A percentile compares a stretch with the other conserved stretches of the same genome.
Evolutionary conservation across 177 flowering plant genomes (phyloP).

Genomic region (Telopea speciosissima): DNA sequence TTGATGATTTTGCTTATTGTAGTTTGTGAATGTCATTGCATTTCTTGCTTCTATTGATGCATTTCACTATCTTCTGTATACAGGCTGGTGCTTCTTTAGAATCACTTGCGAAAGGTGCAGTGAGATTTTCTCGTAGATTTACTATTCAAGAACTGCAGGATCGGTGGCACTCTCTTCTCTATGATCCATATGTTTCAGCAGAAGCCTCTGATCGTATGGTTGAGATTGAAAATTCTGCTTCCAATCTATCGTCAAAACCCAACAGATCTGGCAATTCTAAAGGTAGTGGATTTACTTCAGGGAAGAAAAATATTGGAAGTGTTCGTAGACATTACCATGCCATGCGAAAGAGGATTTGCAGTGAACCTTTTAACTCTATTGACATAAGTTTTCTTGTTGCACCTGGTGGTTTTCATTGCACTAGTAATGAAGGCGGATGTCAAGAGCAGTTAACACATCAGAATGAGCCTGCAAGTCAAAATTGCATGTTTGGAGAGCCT

Average conservation of each 20-base stretch:
- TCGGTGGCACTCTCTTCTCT: slow-evolving; percentile 82
- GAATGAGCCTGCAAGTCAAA: slow-evolving; percentile 25
- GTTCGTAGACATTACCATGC: slow-evolving; percentile 70
- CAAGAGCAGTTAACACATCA: slow-evolving; percentile 17
- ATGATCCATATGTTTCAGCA: slow-evolving; percentile 61
- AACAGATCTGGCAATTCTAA: slow-evolving; percentile 35
- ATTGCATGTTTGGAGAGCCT: slow-evolving; percentile 32
- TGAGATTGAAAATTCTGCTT: slow-evolving; percentile 46
- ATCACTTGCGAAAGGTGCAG: slow-evolving; percentile 96
- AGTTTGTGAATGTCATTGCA: neutral
- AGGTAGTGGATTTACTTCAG: slow-evolving; percentile 26
- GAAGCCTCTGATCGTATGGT: slow-evolving; percentile 60
- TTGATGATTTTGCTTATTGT: neutral
- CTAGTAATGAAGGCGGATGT: slow-evolving; percentile 29
- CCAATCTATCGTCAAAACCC: slow-evolving; percentile 30
- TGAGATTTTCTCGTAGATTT: slow-evolving; percentile 68
- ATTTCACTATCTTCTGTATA: slow-evolving; percentile 8
- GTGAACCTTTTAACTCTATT: slow-evolving; percentile 40
- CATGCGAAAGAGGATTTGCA: slow-evolving; percentile 63
- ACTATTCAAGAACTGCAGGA: slow-evolving; percentile 62
- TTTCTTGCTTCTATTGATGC: neutral
- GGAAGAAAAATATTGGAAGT: slow-evolving; percentile 60
- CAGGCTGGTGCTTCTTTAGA: slow-evolving; percentile 96
- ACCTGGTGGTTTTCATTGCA: slow-evolving; percentile 21
- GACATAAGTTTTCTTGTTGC: slow-evolving; percentile 45